A percentile compares a stretch with the other conserved stretches of the same genome.
Conservation (phyloP, 139 green algal species). For the Chlamydomonas incerta region DNA sequence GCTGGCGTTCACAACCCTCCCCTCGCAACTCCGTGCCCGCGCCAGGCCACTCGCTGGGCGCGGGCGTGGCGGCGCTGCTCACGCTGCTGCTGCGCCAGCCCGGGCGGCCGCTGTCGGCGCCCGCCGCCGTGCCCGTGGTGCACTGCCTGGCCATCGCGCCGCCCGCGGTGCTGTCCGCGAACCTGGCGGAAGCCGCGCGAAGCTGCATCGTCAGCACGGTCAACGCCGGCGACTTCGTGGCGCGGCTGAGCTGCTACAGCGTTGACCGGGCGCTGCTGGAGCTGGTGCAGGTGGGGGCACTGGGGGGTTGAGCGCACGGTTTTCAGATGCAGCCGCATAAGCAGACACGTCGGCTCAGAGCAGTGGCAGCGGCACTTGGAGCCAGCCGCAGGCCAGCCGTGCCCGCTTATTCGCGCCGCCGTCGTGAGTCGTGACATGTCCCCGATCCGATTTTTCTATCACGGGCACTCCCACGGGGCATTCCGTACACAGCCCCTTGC, state of each 20-base stretch:
- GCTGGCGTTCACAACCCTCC: too few species aligned
- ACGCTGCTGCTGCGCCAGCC: slow-evolving; percentile 63
- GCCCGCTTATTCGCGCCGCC: too few species aligned
- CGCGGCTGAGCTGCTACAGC: slow-evolving; percentile 58
- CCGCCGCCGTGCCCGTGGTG: slow-evolving; percentile 1
- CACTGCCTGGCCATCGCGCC: slow-evolving; percentile 57
- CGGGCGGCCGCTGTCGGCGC: not conserved
- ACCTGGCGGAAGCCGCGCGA: slow-evolving; percentile 59
- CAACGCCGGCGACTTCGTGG: slow-evolving; percentile 61
- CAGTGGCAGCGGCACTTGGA: too few species aligned
- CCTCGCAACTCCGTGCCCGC: not conserved
- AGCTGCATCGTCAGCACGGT: slow-evolving; percentile 59
- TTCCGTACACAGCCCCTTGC: too few species aligned
- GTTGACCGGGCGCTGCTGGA: slow-evolving; percentile 67
- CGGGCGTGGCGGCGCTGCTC: slow-evolving; percentile 73
- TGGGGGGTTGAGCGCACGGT: not conserved
- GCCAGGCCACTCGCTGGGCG: slow-evolving; percentile 77
- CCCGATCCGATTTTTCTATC: too few species aligned
- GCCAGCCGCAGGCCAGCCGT: too few species aligned
- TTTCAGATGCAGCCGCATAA: too few species aligned
- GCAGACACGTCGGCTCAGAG: too few species aligned
- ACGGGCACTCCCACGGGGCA: too few species aligned
- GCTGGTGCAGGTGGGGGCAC: slow-evolving; percentile 42
- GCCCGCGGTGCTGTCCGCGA: slow-evolving; percentile 51
- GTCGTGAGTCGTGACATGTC: too few species aligned